Evolutionary conservation across 371 early-diverging fungal species (phyloP).

Genomic region (Actinomortierella ambigua): DNA sequence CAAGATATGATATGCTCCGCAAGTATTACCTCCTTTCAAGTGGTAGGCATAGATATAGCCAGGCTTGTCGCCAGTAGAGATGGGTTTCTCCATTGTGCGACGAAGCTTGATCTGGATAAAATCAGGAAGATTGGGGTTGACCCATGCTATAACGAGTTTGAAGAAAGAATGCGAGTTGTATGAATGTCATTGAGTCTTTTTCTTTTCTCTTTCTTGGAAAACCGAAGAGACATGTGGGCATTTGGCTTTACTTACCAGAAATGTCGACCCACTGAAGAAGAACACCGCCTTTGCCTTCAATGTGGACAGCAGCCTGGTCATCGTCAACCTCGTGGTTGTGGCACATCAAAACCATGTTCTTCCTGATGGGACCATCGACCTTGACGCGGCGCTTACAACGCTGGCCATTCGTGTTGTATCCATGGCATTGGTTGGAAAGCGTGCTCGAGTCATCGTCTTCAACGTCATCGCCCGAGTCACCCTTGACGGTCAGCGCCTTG

Average conservation of each 20-base stretch:
- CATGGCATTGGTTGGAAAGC: conserved; percentile 37
- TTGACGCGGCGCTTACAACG: conserved; percentile 44
- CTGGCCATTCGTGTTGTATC: conserved; percentile 35
- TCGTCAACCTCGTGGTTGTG: conserved; percentile 40
- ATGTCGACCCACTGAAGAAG: conserved; percentile 41
- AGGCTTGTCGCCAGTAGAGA: conserved; percentile 51
- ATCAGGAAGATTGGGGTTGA: conserved; percentile 42
- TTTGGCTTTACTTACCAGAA: conserved; percentile 26
- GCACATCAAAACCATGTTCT: conserved; percentile 40
- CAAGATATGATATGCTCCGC: too few relatives aligned
- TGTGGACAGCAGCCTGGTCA: conserved; percentile 40
- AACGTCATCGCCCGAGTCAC: conserved; percentile 9
- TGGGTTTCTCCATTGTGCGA: conserved; percentile 52
- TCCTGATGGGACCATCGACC: conserved; percentile 30
- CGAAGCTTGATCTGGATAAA: conserved; percentile 38
- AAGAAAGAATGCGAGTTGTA: too few relatives aligned
- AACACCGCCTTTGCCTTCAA: conserved; percentile 43
- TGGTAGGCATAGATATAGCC: conserved; percentile 62
- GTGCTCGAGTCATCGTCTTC: too few relatives aligned
- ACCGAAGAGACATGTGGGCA: too few relatives aligned
- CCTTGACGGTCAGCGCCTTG: conserved; percentile 17
- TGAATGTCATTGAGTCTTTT: too few relatives aligned
- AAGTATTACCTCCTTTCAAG: conserved; percentile 6
- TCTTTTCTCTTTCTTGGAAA: too few relatives aligned
- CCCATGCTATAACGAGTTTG: conserved; percentile 25